A percentile compares a stretch with the other conserved stretches of the same genome.
These are phyloP conservation scores for Trypanosoma congolense DNA, from an alignment of 208 protist genomes.

Conservation along the genomic window DNA sequence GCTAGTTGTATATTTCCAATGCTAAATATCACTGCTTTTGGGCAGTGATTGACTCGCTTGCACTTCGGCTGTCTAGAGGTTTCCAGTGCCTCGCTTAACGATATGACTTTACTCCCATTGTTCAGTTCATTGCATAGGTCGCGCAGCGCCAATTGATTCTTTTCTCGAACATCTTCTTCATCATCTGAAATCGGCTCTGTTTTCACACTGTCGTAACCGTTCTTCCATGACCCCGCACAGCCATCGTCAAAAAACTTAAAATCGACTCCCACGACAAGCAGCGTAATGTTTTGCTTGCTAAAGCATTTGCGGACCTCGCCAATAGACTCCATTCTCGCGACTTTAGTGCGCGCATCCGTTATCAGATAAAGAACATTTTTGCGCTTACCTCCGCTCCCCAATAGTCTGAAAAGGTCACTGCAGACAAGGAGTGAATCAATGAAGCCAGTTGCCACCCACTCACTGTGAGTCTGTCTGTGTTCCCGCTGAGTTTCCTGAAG, in stretches of 20 bases:
- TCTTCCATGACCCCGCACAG: no score
- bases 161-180: no score
- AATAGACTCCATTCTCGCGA: constrained; percentile 65
- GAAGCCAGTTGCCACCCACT: no score
- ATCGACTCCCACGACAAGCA: constrained; percentile 78
- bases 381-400: constrained; percentile 43
- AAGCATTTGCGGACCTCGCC: constrained; percentile 37
- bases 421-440: constrained; percentile 83
- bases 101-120: constrained; percentile 36
- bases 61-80: constrained; percentile 24
- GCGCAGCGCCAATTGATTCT: background rate
- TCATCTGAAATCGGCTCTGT: no score
- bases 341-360: constrained; percentile 69
- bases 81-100: constrained; percentile 33
- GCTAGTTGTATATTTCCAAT: constrained; percentile 67
- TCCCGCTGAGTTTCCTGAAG: no score
- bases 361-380: constrained; percentile 81
- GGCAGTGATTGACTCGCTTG: constrained; percentile 38
- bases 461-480: no score
- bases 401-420: constrained; percentile 58
- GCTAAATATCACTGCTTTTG: constrained; percentile 42
- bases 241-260: constrained; percentile 25
- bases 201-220: no score
- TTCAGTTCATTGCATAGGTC: constrained; percentile 10
- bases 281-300: constrained; percentile 30